Conservation (phyloP, 805 yeast species). For the Lachancea fermentati region DNA sequence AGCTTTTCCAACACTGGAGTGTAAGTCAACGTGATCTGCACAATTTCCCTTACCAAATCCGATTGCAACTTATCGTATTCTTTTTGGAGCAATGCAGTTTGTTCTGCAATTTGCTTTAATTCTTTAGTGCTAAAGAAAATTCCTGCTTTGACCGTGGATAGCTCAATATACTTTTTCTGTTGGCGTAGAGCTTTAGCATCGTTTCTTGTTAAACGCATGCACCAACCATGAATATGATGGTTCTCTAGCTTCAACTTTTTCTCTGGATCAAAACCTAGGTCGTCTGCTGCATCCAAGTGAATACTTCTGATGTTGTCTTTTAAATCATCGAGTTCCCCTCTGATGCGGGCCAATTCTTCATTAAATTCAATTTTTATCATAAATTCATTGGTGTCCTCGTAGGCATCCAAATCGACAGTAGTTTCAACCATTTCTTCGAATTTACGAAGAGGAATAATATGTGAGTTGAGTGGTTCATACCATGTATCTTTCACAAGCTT, state of each 20-base stretch:
- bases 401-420: constrained; percentile 80
- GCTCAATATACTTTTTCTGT: constrained; percentile 56
- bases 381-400: constrained; percentile 70
- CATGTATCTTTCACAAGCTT: constrained; percentile 46
- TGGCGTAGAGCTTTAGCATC: constrained; percentile 76
- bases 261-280: constrained; percentile 73
- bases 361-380: constrained; percentile 88
- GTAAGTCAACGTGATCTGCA: constrained; percentile 75
- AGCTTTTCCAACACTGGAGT: constrained; percentile 69
- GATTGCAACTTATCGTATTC: constrained; percentile 74
- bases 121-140: constrained; percentile 78
- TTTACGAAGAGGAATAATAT: constrained; percentile 50
- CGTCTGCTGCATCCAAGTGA: constrained; percentile 65
- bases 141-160: constrained; percentile 93
- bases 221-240: constrained; percentile 89
- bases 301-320: constrained; percentile 50
- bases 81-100: constrained; percentile 51
- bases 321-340: constrained; percentile 49
- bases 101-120: constrained; percentile 53
- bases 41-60: constrained; percentile 74
- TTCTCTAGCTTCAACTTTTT: constrained; percentile 86
- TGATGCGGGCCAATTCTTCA: constrained; percentile 59
- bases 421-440: constrained; percentile 85
- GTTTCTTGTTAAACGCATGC: constrained; percentile 84
- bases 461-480: constrained; percentile 49